Conservation (phyloP, 768 basidiomycete species). For the Amyloporia xantha region DNA sequence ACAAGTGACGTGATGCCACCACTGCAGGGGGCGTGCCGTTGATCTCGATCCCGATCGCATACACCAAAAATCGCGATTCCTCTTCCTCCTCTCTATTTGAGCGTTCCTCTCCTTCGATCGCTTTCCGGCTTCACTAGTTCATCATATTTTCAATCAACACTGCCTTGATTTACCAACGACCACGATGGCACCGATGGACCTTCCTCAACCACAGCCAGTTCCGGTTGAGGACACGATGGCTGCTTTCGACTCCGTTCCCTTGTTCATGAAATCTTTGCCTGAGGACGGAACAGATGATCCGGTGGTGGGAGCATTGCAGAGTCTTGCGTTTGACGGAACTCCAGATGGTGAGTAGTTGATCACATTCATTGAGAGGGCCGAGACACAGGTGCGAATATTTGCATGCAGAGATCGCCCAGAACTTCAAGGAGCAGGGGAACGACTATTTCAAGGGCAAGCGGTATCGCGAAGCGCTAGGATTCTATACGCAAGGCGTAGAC, state of each 20-base stretch:
- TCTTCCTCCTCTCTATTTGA: no score
- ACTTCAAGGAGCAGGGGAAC: slow-evolving; percentile 95
- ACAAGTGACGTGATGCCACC: neutral
- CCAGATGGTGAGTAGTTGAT: slow-evolving; percentile 85
- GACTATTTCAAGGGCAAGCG: slow-evolving; percentile 87
- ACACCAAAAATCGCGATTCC: neutral
- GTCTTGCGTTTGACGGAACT: slow-evolving; percentile 82
- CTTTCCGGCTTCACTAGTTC: no score
- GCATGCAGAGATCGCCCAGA: slow-evolving; percentile 71
- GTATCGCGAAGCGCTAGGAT: slow-evolving; percentile 79
- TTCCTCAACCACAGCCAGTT: slow-evolving; percentile 16
- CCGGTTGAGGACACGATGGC: slow-evolving; percentile 32
- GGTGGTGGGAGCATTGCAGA: slow-evolving; percentile 77
- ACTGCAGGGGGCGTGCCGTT: neutral
- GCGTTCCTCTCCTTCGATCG: no score
- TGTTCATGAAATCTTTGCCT: slow-evolving; percentile 92
- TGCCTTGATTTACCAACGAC: no score
- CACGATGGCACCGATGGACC: neutral
- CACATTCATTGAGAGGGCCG: no score
- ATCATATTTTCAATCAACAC: no score
- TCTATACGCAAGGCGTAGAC: slow-evolving; percentile 88
- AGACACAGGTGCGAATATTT: no score
- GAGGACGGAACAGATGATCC: slow-evolving; percentile 55
- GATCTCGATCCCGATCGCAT: slow-evolving; percentile 6
- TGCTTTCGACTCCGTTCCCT: slow-evolving; percentile 60